Conservation (phyloP, 306 rosid species). For the Geum urbanum region DNA sequence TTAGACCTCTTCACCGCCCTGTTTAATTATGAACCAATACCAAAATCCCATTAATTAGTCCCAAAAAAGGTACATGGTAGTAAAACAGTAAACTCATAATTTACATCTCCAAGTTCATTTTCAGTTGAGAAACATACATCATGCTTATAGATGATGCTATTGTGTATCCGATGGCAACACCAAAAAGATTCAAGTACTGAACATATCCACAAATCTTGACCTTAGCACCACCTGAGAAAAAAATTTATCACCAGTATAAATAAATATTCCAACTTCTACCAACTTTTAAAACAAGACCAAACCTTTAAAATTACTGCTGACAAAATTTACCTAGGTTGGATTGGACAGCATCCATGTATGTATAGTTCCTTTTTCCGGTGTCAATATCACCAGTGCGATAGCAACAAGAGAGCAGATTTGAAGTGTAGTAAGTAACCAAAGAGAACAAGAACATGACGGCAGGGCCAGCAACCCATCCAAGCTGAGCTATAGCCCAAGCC, state of each 20-base stretch:
- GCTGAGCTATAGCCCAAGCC: conserved; percentile 81
- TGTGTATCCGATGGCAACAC: conserved; percentile 67
- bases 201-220: conserved; percentile 59
- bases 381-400: conserved; percentile 48
- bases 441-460: conserved; percentile 51
- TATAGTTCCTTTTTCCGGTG: conserved; percentile 64
- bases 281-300: neutral
- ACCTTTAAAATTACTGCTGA: neutral
- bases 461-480: conserved; percentile 79
- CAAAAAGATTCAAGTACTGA: conserved; percentile 65
- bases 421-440: conserved; percentile 54
- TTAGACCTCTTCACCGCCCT: conserved; percentile 67
- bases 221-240: conserved; percentile 47
- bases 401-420: conserved; percentile 57
- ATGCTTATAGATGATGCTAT: conserved; percentile 60
- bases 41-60: conserved; percentile 17
- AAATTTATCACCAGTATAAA: neutral
- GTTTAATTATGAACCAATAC: conserved; percentile 22
- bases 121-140: conserved; percentile 35
- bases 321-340: conserved; percentile 46
- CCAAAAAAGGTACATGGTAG: neutral
- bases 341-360: conserved; percentile 60
- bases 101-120: neutral
- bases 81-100: neutral
- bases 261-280: neutral